Conservation (phyloP, 2,329 filamentous ascomycete genomes). For the Colletotrichum orchidophilum region DNA sequence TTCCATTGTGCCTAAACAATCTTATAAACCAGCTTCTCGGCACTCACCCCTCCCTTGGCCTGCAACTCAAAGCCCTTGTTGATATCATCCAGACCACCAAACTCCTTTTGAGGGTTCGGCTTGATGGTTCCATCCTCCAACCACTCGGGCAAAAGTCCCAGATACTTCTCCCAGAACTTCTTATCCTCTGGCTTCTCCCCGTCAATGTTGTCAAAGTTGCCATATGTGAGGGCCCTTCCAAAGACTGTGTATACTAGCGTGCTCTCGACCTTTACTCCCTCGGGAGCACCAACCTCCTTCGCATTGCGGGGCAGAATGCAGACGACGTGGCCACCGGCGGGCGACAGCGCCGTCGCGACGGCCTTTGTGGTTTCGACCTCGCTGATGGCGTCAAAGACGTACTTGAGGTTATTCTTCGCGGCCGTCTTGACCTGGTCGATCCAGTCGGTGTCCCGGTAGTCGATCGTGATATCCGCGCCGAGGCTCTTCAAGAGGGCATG, state of each 20-base stretch:
- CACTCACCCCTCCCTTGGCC: slow-evolving; percentile 20
- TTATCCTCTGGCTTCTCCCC: slow-evolving; percentile 21
- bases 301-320: slow-evolving; percentile 37
- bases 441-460: slow-evolving; percentile 48
- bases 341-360: slow-evolving; percentile 38
- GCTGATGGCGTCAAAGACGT: slow-evolving; percentile 44
- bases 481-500: slow-evolving; percentile 48
- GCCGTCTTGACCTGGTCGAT: slow-evolving; percentile 36
- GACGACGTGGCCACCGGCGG: slow-evolving; percentile 42
- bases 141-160: slow-evolving; percentile 14
- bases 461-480: slow-evolving; percentile 57
- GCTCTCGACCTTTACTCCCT: slow-evolving; percentile 29
- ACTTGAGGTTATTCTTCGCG: slow-evolving; percentile 9
- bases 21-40: slow-evolving; percentile 27
- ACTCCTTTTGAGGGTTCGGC: slow-evolving; percentile 28
- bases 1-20: background rate
- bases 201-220: slow-evolving; percentile 15
- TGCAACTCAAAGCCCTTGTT: slow-evolving; percentile 29
- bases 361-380: slow-evolving; percentile 42
- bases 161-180: slow-evolving; percentile 29
- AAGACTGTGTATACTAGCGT: slow-evolving; percentile 27
- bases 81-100: slow-evolving; percentile 19
- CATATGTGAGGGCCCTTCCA: slow-evolving; percentile 3
- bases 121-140: slow-evolving; percentile 13
- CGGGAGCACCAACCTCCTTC: slow-evolving; percentile 18